These are phyloP conservation scores for Tuber microsphaerosporum DNA, from an alignment of 495 filamentous ascomycete genomes.

Conservation along the genomic window DNA sequence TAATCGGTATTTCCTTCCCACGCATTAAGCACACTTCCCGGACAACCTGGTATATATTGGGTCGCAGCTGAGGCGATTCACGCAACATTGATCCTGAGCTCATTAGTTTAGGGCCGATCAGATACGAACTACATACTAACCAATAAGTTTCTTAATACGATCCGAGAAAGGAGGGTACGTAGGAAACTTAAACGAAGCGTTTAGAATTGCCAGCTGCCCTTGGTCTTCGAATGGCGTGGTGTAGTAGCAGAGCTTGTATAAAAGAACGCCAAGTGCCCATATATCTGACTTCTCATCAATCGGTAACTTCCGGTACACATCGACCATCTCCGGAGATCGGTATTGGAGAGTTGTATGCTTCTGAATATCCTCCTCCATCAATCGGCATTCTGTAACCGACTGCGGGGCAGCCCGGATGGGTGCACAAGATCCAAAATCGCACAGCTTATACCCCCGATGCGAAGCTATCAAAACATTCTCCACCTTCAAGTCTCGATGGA, in stretches of 20 bases:
- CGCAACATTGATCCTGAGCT: constrained; percentile 75
- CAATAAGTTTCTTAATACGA: constrained; percentile 80
- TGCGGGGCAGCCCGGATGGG: constrained; percentile 75
- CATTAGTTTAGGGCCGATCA: constrained; percentile 28
- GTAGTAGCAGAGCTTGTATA: constrained; percentile 99
- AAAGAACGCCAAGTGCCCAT: constrained; percentile 88
- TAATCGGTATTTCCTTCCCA: constrained; percentile 77
- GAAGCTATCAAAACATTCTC: constrained; percentile 92
- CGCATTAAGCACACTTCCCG: constrained; percentile 81
- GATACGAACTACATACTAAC: constrained; percentile 49
- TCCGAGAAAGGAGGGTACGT: constrained; percentile 82
- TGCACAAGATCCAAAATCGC: constrained; percentile 93
- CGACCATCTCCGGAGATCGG: constrained; percentile 96
- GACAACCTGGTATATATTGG: constrained; percentile 90
- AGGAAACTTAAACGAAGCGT: constrained; percentile 90
- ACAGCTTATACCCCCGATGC: constrained; percentile 74
- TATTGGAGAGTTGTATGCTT: constrained; percentile 96
- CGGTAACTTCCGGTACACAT: constrained; percentile 90
- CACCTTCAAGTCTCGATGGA: constrained; percentile 94
- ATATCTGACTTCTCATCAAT: constrained; percentile 99
- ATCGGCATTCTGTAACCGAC: constrained; percentile 72
- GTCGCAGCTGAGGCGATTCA: constrained; percentile 71
- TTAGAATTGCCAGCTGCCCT: constrained; percentile 95
- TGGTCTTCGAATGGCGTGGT: constrained; percentile 98
- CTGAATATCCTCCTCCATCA: constrained; percentile 95